A percentile compares a stretch with the other conserved stretches of the same genome.
Conservation (phyloP, 2,329 filamentous ascomycete species). For the Daldinia sp. region DNA sequence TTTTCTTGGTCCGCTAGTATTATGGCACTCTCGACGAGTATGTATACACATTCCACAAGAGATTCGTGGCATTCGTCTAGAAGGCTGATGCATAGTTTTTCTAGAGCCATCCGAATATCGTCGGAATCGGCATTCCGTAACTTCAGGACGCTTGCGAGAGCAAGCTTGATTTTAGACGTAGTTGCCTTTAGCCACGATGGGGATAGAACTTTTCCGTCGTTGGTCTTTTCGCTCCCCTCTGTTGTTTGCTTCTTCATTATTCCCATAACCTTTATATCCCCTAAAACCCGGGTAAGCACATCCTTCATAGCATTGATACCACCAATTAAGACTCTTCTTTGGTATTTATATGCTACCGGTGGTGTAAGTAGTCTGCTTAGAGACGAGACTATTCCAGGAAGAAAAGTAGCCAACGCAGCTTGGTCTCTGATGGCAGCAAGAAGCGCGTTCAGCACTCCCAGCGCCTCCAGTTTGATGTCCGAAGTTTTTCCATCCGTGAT, state of each 20-base stretch:
- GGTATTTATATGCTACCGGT: constrained; percentile 63
- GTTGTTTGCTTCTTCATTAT: constrained; percentile 52
- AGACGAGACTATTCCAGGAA: constrained; percentile 86
- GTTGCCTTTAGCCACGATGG: constrained; percentile 81
- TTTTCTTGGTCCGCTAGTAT: constrained; percentile 66
- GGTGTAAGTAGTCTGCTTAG: constrained; percentile 78
- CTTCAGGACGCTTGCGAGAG: constrained; percentile 78
- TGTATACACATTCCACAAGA: constrained; percentile 70
- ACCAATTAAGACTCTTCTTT: constrained; percentile 69
- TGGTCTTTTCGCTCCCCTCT: constrained; percentile 36
- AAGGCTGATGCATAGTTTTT: constrained; percentile 75
- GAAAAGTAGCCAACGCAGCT: constrained; percentile 81
- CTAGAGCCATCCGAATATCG: constrained; percentile 73
- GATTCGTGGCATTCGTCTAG: constrained; percentile 81
- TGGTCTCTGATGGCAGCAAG: constrained; percentile 72
- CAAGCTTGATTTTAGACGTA: constrained; percentile 80
- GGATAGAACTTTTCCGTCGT: constrained; percentile 53
- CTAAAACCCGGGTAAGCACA: constrained; percentile 63
- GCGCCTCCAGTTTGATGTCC: constrained; percentile 75
- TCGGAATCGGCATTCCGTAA: constrained; percentile 73
- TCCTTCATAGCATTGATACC: constrained; percentile 66
- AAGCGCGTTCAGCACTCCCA: constrained; percentile 69
- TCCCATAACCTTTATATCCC: constrained; percentile 63
- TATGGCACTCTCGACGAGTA: constrained; percentile 84
- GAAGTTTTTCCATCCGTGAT: constrained; percentile 70